Percentiles rank a stretch among this genome's conserved stretches.
Conservation (phyloP, 345 rosid species). For the Gossypium rotundifolium region DNA sequence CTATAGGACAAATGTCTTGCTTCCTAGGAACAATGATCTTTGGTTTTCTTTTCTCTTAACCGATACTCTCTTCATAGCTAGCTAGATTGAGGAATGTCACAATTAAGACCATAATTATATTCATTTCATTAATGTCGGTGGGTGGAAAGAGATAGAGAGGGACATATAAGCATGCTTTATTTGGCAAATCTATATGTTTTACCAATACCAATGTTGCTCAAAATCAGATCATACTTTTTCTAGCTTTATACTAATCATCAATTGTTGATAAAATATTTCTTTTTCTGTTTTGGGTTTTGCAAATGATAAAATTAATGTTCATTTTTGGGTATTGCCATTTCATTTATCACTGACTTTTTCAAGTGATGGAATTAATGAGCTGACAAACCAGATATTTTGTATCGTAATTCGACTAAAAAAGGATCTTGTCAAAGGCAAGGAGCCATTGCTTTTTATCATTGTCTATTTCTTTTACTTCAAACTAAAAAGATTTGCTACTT, state of each 20-base stretch:
- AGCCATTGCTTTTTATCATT: constrained; percentile 3
- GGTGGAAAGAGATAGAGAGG: neutral
- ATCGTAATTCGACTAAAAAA: neutral
- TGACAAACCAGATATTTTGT: neutral
- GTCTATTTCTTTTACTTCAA: neutral
- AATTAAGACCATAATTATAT: neutral
- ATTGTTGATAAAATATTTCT: neutral
- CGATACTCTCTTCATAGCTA: neutral
- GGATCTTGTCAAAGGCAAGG: neutral
- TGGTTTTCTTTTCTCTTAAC: neutral
- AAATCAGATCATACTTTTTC: neutral
- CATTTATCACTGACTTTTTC: neutral
- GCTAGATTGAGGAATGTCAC: too few relatives aligned
- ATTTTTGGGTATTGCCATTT: neutral
- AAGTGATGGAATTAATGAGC: neutral
- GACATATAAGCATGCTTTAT: neutral
- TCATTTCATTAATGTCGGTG: neutral
- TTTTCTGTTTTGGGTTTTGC: neutral
- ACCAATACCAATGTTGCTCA: neutral
- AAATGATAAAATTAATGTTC: neutral
- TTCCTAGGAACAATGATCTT: neutral
- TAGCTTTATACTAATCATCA: neutral
- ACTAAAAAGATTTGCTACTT: neutral
- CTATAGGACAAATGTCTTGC: neutral
- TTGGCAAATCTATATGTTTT: neutral